Evolutionary conservation across 805 yeast genomes (phyloP), one percentile per base, ranked within the genome.

Genomic region (Candida chilensis): DNA sequence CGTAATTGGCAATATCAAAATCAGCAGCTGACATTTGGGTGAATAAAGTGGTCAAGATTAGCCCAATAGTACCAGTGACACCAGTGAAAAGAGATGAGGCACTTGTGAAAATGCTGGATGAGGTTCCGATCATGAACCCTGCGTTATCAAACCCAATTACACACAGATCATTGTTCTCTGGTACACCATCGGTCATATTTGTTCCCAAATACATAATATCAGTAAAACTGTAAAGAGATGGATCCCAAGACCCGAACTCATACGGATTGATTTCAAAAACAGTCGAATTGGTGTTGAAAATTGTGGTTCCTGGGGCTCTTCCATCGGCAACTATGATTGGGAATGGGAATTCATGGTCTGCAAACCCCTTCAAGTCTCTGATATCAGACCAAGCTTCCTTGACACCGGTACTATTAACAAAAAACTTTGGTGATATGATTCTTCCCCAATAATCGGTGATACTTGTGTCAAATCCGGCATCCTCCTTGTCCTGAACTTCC

Each of bases 401-500:
- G 8, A 61, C 64, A 13, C 61, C 39, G 66, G 66, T 60, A 34
- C 54, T 57, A n/a, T 67, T 66, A 1, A 20, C 20, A 16, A 54
- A 48, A 31, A 60, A 53, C 35, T 52, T 57, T 34, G 52, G 44
- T 3, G 60, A 50, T 20, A 62, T 40, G 2, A 54, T 52, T 27
- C 67, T 41, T 1, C 64, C 64, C 66, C 65, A 61, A 17, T 46
- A 43, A 34, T 62, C 68, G 5, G 66, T 57, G 20, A 60, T 31
- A 3, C 61, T 40, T 5, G 52, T 46, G 3, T 46, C 45, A 29
- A 46, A 62, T 1, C 63, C 63, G 11, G 59, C 60, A n/a, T 44
- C 37, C 16, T 34, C 27, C 36, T 62, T 62, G 8, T 44, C 46
- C 8, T 21, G 33, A 17, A 56, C 27, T 27, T 47, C 53, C 10